phyloP scores from a whole-genome alignment of 495 filamentous ascomycete species.

The Lophiostoma macrostomum region DNA sequence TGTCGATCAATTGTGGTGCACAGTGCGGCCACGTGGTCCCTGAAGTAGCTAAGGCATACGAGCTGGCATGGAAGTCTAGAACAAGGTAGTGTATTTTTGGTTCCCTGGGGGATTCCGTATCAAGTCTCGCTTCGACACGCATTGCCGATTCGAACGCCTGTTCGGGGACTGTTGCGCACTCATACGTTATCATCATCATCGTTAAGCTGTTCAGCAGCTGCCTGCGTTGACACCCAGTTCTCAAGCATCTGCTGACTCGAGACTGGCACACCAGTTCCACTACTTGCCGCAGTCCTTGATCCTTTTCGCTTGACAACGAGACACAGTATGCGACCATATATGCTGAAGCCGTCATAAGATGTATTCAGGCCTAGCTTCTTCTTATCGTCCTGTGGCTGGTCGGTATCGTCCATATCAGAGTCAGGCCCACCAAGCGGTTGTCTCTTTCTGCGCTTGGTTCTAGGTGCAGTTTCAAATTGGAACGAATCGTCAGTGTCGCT shows the following conservation, averaged over 20 bases:
- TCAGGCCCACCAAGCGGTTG: constrained; percentile 18
- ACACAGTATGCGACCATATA: constrained; percentile 88
- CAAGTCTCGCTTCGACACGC: too few relatives aligned
- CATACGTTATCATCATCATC: constrained; percentile 49
- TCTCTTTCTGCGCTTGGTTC: constrained; percentile 50
- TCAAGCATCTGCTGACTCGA: constrained; percentile 80
- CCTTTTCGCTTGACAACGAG: constrained; percentile 78
- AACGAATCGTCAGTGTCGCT: constrained; percentile 20
- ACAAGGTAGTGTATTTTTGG: not conserved
- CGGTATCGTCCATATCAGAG: constrained; percentile 7
- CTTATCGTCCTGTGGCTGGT: constrained; percentile 62
- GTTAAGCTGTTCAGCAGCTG: constrained; percentile 36
- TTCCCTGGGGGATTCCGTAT: not conserved
- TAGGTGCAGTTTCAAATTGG: constrained; percentile 33
- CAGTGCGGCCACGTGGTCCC: constrained; percentile 36
- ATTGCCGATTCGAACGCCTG: too few relatives aligned
- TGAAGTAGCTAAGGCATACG: not conserved
- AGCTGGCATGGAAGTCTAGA: not conserved
- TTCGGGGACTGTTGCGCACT: not conserved
- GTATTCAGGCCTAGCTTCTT: constrained; percentile 85
- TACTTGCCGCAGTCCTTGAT: constrained; percentile 35
- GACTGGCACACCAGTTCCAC: constrained; percentile 35
- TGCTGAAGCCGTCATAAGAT: constrained; percentile 90
- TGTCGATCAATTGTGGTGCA: constrained; percentile 7
- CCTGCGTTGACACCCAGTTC: constrained; percentile 73